These are phyloP conservation scores for Pythium volutum DNA, from an alignment of 352 stramenopile species.

Conservation along the genomic window DNA sequence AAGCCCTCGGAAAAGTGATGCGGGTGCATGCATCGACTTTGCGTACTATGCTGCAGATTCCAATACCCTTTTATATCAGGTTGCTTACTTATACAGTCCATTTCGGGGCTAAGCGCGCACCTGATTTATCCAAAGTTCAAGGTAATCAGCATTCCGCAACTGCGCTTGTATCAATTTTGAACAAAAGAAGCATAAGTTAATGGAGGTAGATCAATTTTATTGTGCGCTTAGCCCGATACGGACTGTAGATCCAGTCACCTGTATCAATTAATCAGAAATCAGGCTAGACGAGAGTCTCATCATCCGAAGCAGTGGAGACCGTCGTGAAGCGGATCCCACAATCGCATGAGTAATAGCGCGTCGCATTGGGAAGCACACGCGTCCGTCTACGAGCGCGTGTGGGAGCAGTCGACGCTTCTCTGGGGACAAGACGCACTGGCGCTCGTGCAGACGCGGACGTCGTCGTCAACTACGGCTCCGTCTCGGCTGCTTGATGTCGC, in stretches of 20 bases:
- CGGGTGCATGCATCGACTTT: too few relatives aligned
- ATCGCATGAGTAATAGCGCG: not conserved
- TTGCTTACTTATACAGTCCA: too few relatives aligned
- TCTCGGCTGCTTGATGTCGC: slow-evolving; percentile 34
- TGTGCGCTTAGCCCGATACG: too few relatives aligned
- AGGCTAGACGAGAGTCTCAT: not conserved
- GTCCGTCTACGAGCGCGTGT: not conserved
- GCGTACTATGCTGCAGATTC: too few relatives aligned
- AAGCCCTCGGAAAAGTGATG: not conserved
- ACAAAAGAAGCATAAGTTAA: too few relatives aligned
- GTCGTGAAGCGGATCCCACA: too few relatives aligned
- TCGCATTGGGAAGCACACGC: not conserved
- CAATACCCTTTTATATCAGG: too few relatives aligned
- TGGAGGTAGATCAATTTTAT: too few relatives aligned
- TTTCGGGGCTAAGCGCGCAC: too few relatives aligned
- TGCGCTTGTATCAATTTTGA: too few relatives aligned
- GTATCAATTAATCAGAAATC: not conserved
- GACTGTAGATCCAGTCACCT: not conserved
- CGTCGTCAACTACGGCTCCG: slow-evolving; percentile 50
- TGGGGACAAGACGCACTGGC: slow-evolving; percentile 77
- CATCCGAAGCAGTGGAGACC: not conserved
- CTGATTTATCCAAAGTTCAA: too few relatives aligned
- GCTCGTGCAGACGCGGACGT: slow-evolving; percentile 16
- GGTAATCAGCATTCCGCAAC: not conserved
- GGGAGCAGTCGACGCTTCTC: slow-evolving; percentile 2